Percentiles rank a stretch among this genome's conserved stretches.
phyloP scores from a whole-genome alignment of 2,329 filamentous ascomycete genomes.

The Leptographium flavum region DNA sequence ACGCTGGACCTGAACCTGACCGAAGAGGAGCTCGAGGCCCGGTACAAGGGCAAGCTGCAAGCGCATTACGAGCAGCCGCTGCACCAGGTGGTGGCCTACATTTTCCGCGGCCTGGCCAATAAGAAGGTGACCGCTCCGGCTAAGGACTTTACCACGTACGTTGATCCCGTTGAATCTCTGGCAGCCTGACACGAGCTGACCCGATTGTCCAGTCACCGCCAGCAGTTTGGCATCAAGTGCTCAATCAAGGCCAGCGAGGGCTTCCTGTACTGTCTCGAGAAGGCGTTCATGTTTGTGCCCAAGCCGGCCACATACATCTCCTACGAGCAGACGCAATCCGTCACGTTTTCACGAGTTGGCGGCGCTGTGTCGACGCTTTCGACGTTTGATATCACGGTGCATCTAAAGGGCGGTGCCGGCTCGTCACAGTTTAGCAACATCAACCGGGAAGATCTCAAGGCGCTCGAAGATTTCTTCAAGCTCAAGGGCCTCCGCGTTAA shows the following conservation, averaged over 20 bases:
- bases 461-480: constrained; percentile 95
- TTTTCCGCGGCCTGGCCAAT: constrained; percentile 85
- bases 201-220: constrained; percentile 51
- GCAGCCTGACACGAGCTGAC: background rate
- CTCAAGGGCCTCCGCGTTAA: constrained; percentile 88
- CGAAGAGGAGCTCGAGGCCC: constrained; percentile 66
- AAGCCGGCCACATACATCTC: constrained; percentile 96
- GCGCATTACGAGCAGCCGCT: constrained; percentile 87
- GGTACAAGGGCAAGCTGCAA: constrained; percentile 82
- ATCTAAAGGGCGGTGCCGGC: constrained; percentile 71
- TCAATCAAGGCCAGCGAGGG: constrained; percentile 99
- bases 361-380: constrained; percentile 86
- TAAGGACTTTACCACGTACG: constrained; percentile 75
- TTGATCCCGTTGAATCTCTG: constrained; percentile 1
- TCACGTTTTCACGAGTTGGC: constrained; percentile 91
- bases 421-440: constrained; percentile 98
- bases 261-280: constrained; percentile 91
- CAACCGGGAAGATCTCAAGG: constrained; percentile 92
- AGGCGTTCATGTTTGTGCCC: constrained; percentile 97
- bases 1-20: constrained; percentile 94
- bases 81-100: constrained; percentile 84
- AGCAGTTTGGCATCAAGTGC: constrained; percentile 92
- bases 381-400: constrained; percentile 93
- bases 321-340: constrained; percentile 80
- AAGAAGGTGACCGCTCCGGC: constrained; percentile 93